A percentile compares a stretch with the other conserved stretches of the same genome.
These are phyloP conservation scores for Erodium trifolium DNA, from an alignment of 441 rosid genomes.

Conservation along the genomic window DNA sequence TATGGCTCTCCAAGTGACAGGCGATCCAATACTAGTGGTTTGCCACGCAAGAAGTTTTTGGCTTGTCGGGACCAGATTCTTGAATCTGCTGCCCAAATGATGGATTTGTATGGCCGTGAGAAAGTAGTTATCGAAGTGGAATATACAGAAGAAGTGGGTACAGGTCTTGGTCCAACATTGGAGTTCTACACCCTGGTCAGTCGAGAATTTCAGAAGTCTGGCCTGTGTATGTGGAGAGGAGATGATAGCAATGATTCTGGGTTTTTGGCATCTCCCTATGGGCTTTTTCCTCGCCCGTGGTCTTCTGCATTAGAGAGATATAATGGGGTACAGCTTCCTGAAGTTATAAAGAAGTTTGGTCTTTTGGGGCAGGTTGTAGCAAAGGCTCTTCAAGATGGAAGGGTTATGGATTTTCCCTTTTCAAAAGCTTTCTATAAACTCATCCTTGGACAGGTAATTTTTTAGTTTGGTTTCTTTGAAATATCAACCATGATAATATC, in stretches of 20 bases:
- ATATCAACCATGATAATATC: constrained; percentile 2
- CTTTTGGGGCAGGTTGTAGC: constrained; percentile 88
- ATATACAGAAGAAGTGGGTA: constrained; percentile 91
- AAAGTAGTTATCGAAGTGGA: constrained; percentile 78
- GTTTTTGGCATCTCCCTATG: constrained; percentile 35
- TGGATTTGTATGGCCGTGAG: constrained; percentile 53
- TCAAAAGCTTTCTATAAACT: constrained; percentile 85
- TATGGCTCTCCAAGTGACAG: constrained; percentile 46
- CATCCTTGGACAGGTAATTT: constrained; percentile 65
- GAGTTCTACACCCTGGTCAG: constrained; percentile 92
- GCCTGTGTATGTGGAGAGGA: constrained; percentile 89
- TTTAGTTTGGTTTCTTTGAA: not conserved
- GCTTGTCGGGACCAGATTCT: constrained; percentile 66
- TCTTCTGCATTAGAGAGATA: constrained; percentile 33
- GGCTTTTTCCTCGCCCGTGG: constrained; percentile 89
- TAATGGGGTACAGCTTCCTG: constrained; percentile 38
- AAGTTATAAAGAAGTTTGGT: constrained; percentile 52
- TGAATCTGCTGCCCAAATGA: constrained; percentile 80
- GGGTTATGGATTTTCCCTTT: constrained; percentile 88
- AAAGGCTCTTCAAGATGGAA: constrained; percentile 91
- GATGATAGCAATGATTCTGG: constrained; percentile 39
- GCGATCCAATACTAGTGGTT: constrained; percentile 34
- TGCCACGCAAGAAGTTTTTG: constrained; percentile 65
- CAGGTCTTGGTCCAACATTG: constrained; percentile 97
- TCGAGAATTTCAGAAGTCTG: constrained; percentile 73